A percentile compares a stretch with the other conserved stretches of the same genome.
These are phyloP conservation scores for Trichophyton benhamiae DNA, from an alignment of 2,329 filamentous ascomycete genomes.

Conservation along the genomic window DNA sequence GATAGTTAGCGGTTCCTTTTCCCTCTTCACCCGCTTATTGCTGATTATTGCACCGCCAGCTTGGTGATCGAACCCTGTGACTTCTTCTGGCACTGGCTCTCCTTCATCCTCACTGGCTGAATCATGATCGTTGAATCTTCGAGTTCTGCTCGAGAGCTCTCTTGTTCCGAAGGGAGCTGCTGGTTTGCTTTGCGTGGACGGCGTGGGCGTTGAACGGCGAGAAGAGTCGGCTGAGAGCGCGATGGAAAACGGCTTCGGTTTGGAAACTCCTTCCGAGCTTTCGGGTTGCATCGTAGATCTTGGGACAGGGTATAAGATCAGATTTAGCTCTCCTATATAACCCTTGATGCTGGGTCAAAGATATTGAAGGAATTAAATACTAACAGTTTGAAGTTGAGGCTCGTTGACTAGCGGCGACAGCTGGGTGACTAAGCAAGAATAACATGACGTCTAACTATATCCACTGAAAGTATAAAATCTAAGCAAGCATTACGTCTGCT, in stretches of 20 bases:
- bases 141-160: slow-evolving; percentile 21
- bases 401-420: too few relatives aligned
- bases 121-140: slow-evolving; percentile 37
- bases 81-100: slow-evolving; percentile 31
- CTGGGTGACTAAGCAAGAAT: too few relatives aligned
- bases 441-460: too few relatives aligned
- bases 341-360: not conserved
- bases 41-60: slow-evolving; percentile 29
- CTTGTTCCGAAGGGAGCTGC: slow-evolving; percentile 7
- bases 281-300: not conserved
- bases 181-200: not conserved
- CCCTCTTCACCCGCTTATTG: slow-evolving; percentile 28
- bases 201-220: not conserved
- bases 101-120: slow-evolving; percentile 43
- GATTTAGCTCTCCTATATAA: not conserved
- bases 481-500: too few relatives aligned
- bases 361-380: not conserved
- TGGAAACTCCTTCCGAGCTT: slow-evolving; percentile 18
- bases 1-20: slow-evolving; percentile 56
- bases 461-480: too few relatives aligned
- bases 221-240: slow-evolving; percentile 24
- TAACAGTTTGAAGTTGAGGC: too few relatives aligned
- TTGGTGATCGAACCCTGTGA: slow-evolving; percentile 43
- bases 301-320: not conserved
- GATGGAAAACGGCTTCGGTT: slow-evolving; percentile 29